Base-by-base conservation (phyloP, 345 rosid species). In the Salix caprea region DNA sequence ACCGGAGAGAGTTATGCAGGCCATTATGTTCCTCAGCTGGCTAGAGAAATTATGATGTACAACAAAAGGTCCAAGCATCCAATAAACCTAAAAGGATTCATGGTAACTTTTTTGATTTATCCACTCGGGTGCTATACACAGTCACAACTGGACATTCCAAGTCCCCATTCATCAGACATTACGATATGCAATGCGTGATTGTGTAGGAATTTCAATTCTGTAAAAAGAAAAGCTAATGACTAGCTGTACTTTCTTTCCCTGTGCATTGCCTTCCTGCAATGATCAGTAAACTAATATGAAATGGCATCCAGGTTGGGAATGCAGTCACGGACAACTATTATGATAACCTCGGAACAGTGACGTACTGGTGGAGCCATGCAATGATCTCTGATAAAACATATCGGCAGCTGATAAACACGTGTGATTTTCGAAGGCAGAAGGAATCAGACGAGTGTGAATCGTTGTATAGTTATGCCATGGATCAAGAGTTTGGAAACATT, bases 311-410 rank as follows among this genome's bases (percentile, higher is more conserved):
- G 99, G 98, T 96, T 16, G 98, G 99, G 40, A 96, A 96, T 80
- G 99, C 99, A 2, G 99, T 94, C 28, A 96, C 96, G 21, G 97
- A 96, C 79, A 91, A 89, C 78, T 92, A 94, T 81, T 92, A 91
- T 65, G 98, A 96, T 78, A 96, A 94, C 83, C 84, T 94, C 6
- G 99, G 99, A 73, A 96, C 99, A 10, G 99, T 96, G 80, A 88
- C 91, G 30, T 96, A 91, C 67, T 96, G 99, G 98, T 96, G 99
- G 99, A 96, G 98, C 81, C 99, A 96, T 70, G 99, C 99, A 1
- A 96, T 92, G 97, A 96, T 96, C 54, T 96, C 99, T 0, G 99
- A 96, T 42, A 80, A 74, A 76, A 96, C 98, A 2, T 96, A 92
- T 72, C 86, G 75, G 78, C 93, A 92, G 80, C 90, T 96, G 71